Percentiles rank a stretch among this genome's conserved stretches.
These are phyloP conservation scores for Incumbomyces lentus DNA, from an alignment of 2,329 filamentous ascomycete species.

Conservation along the genomic window DNA sequence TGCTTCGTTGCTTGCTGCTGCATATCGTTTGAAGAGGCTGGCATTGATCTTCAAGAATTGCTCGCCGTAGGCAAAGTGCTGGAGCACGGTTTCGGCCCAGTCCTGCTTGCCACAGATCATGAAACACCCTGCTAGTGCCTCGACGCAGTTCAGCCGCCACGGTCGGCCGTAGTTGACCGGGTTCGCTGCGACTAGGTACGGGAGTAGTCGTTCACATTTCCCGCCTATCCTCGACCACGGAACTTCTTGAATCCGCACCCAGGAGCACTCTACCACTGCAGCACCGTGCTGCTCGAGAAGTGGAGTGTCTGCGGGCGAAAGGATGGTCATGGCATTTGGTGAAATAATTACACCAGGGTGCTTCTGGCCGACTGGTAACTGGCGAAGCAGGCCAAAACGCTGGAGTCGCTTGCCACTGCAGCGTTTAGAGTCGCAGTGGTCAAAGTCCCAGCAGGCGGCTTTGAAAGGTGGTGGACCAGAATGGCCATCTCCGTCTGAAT, in stretches of 20 bases:
- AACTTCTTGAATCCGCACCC: slow-evolving; percentile 85
- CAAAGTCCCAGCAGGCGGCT: slow-evolving; percentile 94
- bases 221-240: slow-evolving; percentile 87
- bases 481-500: slow-evolving; percentile 29
- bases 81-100: slow-evolving; percentile 77
- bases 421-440: slow-evolving; percentile 92
- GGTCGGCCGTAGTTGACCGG: slow-evolving; percentile 95
- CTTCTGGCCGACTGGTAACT: slow-evolving; percentile 82
- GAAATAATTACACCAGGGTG: slow-evolving; percentile 88
- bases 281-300: slow-evolving; percentile 81
- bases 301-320: slow-evolving; percentile 73
- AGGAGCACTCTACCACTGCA: slow-evolving; percentile 93
- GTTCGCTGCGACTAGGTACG: slow-evolving; percentile 93
- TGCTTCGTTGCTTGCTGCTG: slow-evolving; percentile 69
- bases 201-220: slow-evolving; percentile 79
- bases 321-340: slow-evolving; percentile 76
- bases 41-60: slow-evolving; percentile 88
- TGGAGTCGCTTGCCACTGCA: slow-evolving; percentile 95
- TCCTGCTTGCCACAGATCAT: slow-evolving; percentile 84
- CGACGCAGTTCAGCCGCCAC: slow-evolving; percentile 89
- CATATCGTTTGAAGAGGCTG: slow-evolving; percentile 71
- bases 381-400: slow-evolving; percentile 83
- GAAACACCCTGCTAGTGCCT: slow-evolving; percentile 86
- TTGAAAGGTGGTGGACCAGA: slow-evolving; percentile 53
- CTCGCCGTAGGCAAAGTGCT: slow-evolving; percentile 76